Evolutionary conservation across 371 early-diverging fungal genomes (phyloP).

Genomic region (Mucor indicus): DNA sequence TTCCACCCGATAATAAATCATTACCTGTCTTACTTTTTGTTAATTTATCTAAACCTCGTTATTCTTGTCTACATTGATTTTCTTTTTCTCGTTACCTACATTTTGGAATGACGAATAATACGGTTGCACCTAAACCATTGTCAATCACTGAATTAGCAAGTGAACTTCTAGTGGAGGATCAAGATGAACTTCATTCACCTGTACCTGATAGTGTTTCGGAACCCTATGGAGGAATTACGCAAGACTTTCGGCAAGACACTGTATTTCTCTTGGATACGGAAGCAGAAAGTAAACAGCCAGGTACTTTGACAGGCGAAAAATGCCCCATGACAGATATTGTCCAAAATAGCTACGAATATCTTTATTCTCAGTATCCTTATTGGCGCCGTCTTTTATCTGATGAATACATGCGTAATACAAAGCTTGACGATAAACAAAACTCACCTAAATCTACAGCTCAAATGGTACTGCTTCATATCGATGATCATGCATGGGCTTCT

Average conservation of each 20-base stretch:
- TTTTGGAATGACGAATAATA: too few relatives aligned
- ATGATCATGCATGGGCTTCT: conserved; percentile 36
- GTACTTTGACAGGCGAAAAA: conserved; percentile 24
- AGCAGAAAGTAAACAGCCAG: conserved; percentile 20
- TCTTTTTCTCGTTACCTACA: too few relatives aligned
- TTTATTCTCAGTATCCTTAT: conserved; percentile 22
- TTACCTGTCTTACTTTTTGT: too few relatives aligned
- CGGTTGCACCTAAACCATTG: too few relatives aligned
- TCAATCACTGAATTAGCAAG: conserved; percentile 7
- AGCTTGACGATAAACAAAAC: conserved; percentile 2
- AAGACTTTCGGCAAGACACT: conserved; percentile 26
- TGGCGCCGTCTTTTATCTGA: conserved; percentile 31
- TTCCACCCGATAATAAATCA: too few relatives aligned
- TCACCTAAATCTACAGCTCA: conserved; percentile 10
- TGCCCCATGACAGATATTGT: conserved; percentile 20
- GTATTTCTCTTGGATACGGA: conserved; percentile 20
- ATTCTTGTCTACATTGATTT: too few relatives aligned
- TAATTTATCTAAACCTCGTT: too few relatives aligned
- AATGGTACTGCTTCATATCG: conserved; percentile 24
- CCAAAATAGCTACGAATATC: conserved; percentile 21
- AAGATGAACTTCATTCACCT: conserved; percentile 15
- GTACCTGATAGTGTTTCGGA: conserved; percentile 9
- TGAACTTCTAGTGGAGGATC: conserved; percentile 16
- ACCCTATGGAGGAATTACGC: conserved; percentile 12
- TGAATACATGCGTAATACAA: conserved; percentile 31